Conservation (phyloP, 2,329 filamentous ascomycete genomes). For the Hymenoscyphus scutula region DNA sequence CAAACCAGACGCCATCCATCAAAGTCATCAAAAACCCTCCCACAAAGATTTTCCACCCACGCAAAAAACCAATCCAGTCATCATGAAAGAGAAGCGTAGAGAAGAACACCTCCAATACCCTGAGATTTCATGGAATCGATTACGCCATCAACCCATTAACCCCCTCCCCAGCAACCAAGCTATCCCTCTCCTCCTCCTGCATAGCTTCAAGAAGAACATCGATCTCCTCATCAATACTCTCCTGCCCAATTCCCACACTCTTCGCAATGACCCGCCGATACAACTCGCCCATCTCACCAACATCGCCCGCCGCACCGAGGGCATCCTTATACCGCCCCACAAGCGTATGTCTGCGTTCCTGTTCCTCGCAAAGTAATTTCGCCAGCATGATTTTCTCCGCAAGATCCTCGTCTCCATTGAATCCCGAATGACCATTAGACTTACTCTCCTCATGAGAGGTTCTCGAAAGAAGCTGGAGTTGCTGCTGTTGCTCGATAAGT, state of each 20-base stretch:
- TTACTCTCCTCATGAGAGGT: conserved; percentile 47
- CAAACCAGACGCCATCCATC: neutral
- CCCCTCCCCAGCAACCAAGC: neutral
- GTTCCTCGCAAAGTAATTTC: conserved; percentile 55
- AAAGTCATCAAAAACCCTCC: too few relatives aligned
- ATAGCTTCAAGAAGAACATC: conserved; percentile 12
- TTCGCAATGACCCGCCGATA: conserved; percentile 61
- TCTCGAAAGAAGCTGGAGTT: conserved; percentile 38
- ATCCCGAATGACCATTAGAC: conserved; percentile 45
- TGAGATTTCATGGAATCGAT: neutral
- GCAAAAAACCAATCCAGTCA: neutral
- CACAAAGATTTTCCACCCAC: neutral
- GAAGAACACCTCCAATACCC: neutral
- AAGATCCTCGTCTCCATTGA: conserved; percentile 44
- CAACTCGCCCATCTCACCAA: conserved; percentile 69
- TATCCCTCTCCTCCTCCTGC: conserved; percentile 12
- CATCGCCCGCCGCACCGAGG: conserved; percentile 61
- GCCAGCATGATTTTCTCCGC: conserved; percentile 58
- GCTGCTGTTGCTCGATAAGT: conserved; percentile 48
- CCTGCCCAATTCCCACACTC: conserved; percentile 66
- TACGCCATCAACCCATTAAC: neutral
- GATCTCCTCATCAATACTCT: conserved; percentile 58
- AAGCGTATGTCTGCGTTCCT: conserved; percentile 48
- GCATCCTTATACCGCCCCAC: conserved; percentile 69
- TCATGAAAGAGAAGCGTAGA: neutral